Conservation (phyloP, 495 filamentous ascomycete species). For the Penicillium diatomitis region DNA sequence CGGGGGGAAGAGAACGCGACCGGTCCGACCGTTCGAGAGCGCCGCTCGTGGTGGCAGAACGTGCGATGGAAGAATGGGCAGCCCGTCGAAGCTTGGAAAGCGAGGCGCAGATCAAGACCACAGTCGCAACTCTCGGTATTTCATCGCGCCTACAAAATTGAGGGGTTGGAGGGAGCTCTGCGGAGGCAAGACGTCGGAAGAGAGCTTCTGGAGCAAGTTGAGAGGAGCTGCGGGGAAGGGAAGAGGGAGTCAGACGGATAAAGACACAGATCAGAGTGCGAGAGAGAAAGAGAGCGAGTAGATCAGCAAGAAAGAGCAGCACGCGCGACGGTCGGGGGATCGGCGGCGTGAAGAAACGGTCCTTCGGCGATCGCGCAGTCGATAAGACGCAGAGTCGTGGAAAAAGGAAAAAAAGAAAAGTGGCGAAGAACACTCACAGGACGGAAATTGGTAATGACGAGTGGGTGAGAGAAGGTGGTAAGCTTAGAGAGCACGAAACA, state of each 20-base stretch:
- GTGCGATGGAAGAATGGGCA: slow-evolving; percentile 18
- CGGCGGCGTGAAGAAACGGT: too few species aligned
- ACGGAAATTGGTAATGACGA: too few species aligned
- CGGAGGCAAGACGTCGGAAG: slow-evolving; percentile 1
- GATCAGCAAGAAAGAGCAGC: too few species aligned
- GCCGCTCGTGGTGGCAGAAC: slow-evolving; percentile 22
- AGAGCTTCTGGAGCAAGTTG: slow-evolving; percentile 1
- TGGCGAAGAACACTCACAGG: too few species aligned
- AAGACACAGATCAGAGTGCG: slow-evolving; percentile 10
- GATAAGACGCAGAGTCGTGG: too few species aligned
- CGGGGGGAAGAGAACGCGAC: slow-evolving; percentile 7
- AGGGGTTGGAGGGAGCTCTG: slow-evolving; percentile 18
- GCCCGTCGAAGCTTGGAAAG: slow-evolving; percentile 11
- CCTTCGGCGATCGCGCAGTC: too few species aligned
- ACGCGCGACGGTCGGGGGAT: too few species aligned
- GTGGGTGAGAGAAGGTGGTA: too few species aligned
- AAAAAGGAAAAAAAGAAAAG: too few species aligned
- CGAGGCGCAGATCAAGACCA: slow-evolving; percentile 31
- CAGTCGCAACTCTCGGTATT: slow-evolving; percentile 21
- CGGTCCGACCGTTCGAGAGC: slow-evolving; percentile 7
- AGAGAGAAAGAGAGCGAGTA: too few species aligned
- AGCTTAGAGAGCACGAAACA: too few species aligned
- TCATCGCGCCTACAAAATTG: slow-evolving; percentile 20
- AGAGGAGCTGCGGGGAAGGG: slow-evolving; percentile 14
- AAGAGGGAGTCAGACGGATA: slow-evolving; percentile 4